phyloP scores from a whole-genome alignment of 2,329 filamentous ascomycete species.

The Lojkania enalia region DNA sequence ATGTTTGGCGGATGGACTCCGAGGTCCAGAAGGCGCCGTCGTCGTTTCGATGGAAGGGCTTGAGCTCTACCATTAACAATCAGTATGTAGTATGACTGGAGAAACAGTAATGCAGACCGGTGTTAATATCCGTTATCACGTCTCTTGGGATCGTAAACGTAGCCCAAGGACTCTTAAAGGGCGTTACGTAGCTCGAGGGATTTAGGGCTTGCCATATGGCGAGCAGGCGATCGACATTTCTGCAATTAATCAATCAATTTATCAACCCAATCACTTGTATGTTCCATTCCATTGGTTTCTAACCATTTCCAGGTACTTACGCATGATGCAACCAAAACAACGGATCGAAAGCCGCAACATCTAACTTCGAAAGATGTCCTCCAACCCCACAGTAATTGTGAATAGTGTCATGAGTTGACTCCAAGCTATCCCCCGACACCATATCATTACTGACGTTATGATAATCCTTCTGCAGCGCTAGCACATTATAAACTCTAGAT shows the following conservation, averaged over 20 bases:
- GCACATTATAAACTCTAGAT: conserved; percentile 62
- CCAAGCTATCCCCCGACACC: conserved; percentile 50
- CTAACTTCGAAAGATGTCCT: conserved; percentile 58
- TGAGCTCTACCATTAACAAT: conserved; percentile 50
- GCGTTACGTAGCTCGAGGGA: conserved; percentile 66
- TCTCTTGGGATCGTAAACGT: conserved; percentile 65
- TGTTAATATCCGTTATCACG: conserved; percentile 58
- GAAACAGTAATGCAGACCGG: conserved; percentile 41
- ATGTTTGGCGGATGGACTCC: conserved; percentile 60
- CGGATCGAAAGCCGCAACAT: conserved; percentile 79
- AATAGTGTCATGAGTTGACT: conserved; percentile 34
- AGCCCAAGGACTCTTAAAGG: conserved; percentile 55
- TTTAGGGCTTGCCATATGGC: conserved; percentile 78
- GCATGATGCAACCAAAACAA: conserved; percentile 76
- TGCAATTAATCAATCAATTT: conserved; percentile 16
- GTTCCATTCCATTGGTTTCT: too few species aligned
- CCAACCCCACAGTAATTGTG: conserved; percentile 30
- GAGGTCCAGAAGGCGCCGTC: conserved; percentile 70
- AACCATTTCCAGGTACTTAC: too few species aligned
- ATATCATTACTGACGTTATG: conserved; percentile 67
- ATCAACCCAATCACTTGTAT: too few species aligned
- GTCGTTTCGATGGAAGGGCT: conserved; percentile 66
- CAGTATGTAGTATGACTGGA: not conserved
- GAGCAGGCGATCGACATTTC: conserved; percentile 74
- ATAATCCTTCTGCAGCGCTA: conserved; percentile 51